Conservation (phyloP, 192 early-diverging fungal genomes). For the Backusella australiensis region DNA sequence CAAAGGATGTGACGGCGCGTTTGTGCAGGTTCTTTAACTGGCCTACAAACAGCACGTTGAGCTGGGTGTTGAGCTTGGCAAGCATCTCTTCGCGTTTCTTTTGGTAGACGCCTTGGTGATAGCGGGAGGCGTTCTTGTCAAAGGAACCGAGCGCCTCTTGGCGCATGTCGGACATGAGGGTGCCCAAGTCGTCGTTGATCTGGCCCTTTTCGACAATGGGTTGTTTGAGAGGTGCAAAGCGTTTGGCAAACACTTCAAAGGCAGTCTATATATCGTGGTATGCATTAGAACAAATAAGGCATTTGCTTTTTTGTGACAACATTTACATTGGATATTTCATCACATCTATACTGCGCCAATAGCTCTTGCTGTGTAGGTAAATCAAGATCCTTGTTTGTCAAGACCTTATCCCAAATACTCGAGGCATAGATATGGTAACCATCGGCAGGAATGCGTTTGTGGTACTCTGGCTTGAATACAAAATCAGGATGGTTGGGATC, state of each 20-base stretch:
- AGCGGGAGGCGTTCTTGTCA: constrained; percentile 88
- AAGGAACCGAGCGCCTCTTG: constrained; percentile 64
- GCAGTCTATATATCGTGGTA: constrained; percentile 39
- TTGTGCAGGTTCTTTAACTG: constrained; percentile 90
- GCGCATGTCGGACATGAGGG: constrained; percentile 56
- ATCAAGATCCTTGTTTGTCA: constrained; percentile 94
- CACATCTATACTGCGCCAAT: constrained; percentile 97
- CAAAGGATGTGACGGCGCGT: constrained; percentile 66
- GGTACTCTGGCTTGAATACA: constrained; percentile 83
- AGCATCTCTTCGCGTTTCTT: constrained; percentile 83
- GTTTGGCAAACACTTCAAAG: constrained; percentile 66
- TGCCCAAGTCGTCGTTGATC: constrained; percentile 76
- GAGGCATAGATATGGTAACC: constrained; percentile 92
- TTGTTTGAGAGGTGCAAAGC: constrained; percentile 60
- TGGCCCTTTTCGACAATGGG: constrained; percentile 73
- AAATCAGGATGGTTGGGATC: constrained; percentile 67
- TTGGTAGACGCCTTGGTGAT: constrained; percentile 85
- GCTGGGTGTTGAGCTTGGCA: constrained; percentile 69
- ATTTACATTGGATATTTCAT: constrained; percentile 80
- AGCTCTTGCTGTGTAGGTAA: constrained; percentile 98
- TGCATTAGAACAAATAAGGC: neutral
- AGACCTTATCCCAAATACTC: constrained; percentile 95
- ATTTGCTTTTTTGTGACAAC: no score
- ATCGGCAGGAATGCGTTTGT: constrained; percentile 93
- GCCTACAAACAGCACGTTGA: constrained; percentile 77